These are phyloP conservation scores for Yamadazyma spencermartinsiae DNA, from an alignment of 1,139 yeast genomes.

Conservation along the genomic window DNA sequence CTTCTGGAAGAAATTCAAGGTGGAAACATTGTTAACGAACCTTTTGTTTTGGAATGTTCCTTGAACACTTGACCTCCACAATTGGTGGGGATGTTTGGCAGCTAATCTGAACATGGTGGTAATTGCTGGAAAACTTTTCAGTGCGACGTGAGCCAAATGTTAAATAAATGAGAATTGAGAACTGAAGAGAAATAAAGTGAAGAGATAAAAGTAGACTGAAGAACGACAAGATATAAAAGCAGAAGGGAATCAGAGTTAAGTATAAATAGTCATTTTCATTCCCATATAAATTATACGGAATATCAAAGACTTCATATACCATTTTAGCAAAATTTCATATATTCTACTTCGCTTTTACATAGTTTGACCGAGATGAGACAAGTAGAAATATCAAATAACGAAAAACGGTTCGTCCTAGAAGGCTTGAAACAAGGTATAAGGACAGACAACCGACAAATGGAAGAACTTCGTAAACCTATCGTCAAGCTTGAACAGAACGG, in stretches of 20 bases:
- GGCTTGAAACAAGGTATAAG: constrained; percentile 65
- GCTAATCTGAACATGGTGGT: constrained; percentile 1
- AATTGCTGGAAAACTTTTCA: too few species aligned
- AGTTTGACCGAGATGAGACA: constrained; percentile 28
- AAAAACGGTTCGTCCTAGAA: constrained; percentile 59
- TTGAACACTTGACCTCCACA: background rate
- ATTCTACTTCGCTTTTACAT: too few species aligned
- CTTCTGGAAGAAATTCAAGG: constrained; percentile 63
- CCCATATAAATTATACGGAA: too few species aligned
- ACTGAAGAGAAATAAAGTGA: too few species aligned
- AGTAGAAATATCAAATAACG: constrained; percentile 66
- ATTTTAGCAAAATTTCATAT: too few species aligned
- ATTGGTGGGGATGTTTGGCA: background rate
- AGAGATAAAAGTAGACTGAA: too few species aligned
- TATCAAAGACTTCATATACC: too few species aligned
- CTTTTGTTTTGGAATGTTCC: background rate
- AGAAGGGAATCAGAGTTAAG: too few species aligned
- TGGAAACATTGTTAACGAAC: constrained; percentile 13
- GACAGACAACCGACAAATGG: constrained; percentile 66
- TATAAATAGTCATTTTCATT: too few species aligned
- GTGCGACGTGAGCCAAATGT: too few species aligned
- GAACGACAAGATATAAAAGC: too few species aligned
- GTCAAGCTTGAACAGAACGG: constrained; percentile 78
- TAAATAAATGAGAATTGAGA: too few species aligned
- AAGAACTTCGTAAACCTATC: constrained; percentile 62